A percentile compares a stretch with the other conserved stretches of the same genome.
These are phyloP conservation scores for Colletotrichum truncatum DNA, from an alignment of 2,329 filamentous ascomycete genomes.

Conservation along the genomic window DNA sequence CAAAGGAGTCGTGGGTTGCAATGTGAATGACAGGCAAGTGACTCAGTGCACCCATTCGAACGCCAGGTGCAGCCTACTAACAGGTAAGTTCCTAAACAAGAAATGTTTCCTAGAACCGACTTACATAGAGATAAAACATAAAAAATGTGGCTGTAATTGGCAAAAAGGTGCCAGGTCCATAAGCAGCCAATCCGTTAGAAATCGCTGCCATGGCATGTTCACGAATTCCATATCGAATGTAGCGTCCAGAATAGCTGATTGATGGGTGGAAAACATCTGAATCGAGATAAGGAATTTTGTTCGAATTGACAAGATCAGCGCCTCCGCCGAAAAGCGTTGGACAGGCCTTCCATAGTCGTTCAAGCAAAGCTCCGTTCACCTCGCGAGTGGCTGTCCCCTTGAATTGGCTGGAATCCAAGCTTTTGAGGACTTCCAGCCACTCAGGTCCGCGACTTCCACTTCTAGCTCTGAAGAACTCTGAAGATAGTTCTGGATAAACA, in stretches of 20 bases:
- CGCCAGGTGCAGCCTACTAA: conserved; percentile 49
- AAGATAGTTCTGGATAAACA: conserved; percentile 55
- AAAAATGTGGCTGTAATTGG: conserved; percentile 65
- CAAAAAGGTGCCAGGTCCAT: conserved; percentile 57
- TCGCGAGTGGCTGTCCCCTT: conserved; percentile 41
- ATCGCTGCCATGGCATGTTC: conserved; percentile 61
- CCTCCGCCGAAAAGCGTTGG: conserved; percentile 39
- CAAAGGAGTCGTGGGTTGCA: conserved; percentile 64
- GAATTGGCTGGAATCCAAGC: conserved; percentile 25
- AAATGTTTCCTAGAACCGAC: too few species aligned
- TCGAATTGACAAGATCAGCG: conserved; percentile 52
- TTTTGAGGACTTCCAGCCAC: conserved; percentile 26
- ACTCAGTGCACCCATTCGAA: conserved; percentile 63
- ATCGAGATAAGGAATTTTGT: conserved; percentile 59
- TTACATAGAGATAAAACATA: conserved; percentile 58
- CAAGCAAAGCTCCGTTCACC: conserved; percentile 44
- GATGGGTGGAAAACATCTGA: conserved; percentile 49
- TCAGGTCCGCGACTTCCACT: conserved; percentile 44
- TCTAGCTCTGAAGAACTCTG: conserved; percentile 55
- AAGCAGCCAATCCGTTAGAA: conserved; percentile 63
- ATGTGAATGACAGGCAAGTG: conserved; percentile 59
- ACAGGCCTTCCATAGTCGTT: conserved; percentile 33
- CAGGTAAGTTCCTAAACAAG: too few species aligned
- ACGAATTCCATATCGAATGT: conserved; percentile 59
- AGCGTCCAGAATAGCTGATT: conserved; percentile 57